A percentile compares a stretch with the other conserved stretches of the same genome.
These are phyloP conservation scores for Wickerhamomyces chambardii DNA, from an alignment of 805 yeast species.

Conservation along the genomic window DNA sequence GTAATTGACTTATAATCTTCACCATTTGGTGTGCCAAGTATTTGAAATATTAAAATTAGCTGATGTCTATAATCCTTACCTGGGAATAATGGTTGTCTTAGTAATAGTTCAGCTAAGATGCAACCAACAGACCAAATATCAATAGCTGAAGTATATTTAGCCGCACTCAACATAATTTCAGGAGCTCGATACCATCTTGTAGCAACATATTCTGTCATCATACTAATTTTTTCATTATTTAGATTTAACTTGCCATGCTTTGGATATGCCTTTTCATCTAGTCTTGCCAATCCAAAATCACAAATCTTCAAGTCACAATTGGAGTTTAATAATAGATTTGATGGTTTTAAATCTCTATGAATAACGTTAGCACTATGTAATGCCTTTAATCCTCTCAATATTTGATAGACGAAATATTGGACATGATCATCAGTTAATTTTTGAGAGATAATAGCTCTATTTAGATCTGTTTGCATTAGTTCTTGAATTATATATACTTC, in stretches of 20 bases:
- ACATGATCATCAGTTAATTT: conserved; percentile 84
- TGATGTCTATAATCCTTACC: conserved; percentile 94
- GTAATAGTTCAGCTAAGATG: conserved; percentile 82
- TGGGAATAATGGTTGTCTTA: conserved; percentile 84
- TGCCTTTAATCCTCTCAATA: conserved; percentile 81
- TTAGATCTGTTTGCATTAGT: conserved; percentile 82
- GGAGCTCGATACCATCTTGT: conserved; percentile 98
- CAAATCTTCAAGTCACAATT: conserved; percentile 92
- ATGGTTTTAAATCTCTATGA: conserved; percentile 89
- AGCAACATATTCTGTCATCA: conserved; percentile 96
- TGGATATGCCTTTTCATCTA: conserved; percentile 19
- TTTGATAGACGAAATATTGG: conserved; percentile 89
- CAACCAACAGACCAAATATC: conserved; percentile 98
- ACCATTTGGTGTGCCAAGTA: conserved; percentile 80
- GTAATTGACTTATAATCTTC: conserved; percentile 71
- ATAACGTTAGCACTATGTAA: conserved; percentile 91
- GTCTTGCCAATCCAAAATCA: conserved; percentile 84
- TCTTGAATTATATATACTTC: conserved; percentile 89
- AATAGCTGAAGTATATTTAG: conserved; percentile 88
- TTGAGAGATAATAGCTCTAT: conserved; percentile 76
- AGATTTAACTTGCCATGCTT: conserved; percentile 27
- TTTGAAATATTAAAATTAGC: conserved; percentile 72
- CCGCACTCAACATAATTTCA: conserved; percentile 92
- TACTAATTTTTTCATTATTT: conserved; percentile 60
- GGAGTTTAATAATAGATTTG: conserved; percentile 76